phyloP scores from a whole-genome alignment of 345 rosid genomes.

The Syzygium oleosum region DNA sequence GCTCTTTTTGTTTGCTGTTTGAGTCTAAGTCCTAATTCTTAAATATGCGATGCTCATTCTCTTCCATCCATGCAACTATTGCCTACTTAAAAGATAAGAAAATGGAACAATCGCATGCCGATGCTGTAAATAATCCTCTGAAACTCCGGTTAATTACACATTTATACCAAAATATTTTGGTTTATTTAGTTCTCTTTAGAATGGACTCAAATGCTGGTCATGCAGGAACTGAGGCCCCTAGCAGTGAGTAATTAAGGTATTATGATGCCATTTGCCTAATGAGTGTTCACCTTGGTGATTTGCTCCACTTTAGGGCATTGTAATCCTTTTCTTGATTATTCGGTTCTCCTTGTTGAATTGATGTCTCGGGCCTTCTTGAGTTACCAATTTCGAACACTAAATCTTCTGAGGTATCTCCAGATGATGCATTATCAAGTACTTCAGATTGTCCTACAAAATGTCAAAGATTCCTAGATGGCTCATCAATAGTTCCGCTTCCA shows the following conservation, averaged over 20 bases:
- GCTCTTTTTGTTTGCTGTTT: slow-evolving; percentile 4
- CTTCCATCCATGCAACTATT: background rate
- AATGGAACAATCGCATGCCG: background rate
- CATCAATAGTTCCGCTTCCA: background rate
- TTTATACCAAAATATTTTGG: background rate
- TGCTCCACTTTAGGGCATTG: slow-evolving; percentile 39
- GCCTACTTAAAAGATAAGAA: background rate
- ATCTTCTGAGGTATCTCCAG: slow-evolving; percentile 83
- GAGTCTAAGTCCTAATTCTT: background rate
- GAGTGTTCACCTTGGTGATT: slow-evolving; percentile 39
- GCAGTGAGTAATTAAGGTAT: background rate
- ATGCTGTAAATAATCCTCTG: background rate
- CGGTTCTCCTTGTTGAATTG: slow-evolving; percentile 32
- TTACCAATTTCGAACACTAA: slow-evolving; percentile 9
- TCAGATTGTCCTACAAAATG: slow-evolving; percentile 52
- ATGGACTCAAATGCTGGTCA: background rate
- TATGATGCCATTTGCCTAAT: background rate
- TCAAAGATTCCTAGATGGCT: background rate
- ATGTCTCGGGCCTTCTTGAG: slow-evolving; percentile 4
- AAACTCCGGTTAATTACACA: background rate
- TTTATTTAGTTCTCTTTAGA: background rate
- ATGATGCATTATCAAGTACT: slow-evolving; percentile 59
- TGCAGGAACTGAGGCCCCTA: background rate
- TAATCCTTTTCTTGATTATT: slow-evolving; percentile 33
- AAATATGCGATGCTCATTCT: background rate